Evolutionary conservation across 306 rosid species (phyloP).

Genomic region (Quercus alba): DNA sequence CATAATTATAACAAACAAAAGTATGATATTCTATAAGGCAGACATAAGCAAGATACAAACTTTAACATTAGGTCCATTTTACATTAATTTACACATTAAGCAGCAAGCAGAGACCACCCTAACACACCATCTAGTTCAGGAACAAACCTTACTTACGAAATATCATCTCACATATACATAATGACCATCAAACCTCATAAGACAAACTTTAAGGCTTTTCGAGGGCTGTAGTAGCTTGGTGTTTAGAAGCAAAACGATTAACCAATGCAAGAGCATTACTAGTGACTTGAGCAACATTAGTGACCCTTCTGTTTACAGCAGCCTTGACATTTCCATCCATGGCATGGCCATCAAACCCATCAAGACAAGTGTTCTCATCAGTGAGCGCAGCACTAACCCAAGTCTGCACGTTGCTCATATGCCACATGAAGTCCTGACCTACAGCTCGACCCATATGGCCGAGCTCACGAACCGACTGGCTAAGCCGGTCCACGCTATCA

Average conservation of each 20-base stretch:
- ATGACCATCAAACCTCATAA: not conserved
- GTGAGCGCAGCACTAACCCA: constrained; percentile 90
- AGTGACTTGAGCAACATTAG: constrained; percentile 62
- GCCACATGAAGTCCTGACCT: constrained; percentile 67
- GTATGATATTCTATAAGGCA: not conserved
- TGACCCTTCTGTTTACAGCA: constrained; percentile 37
- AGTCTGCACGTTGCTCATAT: constrained; percentile 77
- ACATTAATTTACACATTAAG: constrained; percentile 5
- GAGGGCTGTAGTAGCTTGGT: constrained; percentile 9
- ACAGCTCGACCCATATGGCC: constrained; percentile 32
- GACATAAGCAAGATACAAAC: not conserved
- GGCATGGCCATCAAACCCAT: constrained; percentile 43
- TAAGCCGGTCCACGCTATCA: constrained; percentile 55
- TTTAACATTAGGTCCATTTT: not conserved
- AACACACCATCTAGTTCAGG: constrained; percentile 6
- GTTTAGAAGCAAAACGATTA: constrained; percentile 53
- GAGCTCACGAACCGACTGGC: constrained; percentile 57
- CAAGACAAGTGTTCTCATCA: constrained; percentile 70
- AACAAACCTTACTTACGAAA: not conserved
- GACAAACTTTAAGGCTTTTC: constrained; percentile 4
- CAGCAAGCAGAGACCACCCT: not conserved
- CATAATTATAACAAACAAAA: not conserved
- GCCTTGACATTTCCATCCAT: constrained; percentile 55
- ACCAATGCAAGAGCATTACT: constrained; percentile 82
- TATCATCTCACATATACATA: not conserved